Base-by-base conservation (phyloP, 2,329 filamentous ascomycete species). In the Apiospora koreana region DNA sequence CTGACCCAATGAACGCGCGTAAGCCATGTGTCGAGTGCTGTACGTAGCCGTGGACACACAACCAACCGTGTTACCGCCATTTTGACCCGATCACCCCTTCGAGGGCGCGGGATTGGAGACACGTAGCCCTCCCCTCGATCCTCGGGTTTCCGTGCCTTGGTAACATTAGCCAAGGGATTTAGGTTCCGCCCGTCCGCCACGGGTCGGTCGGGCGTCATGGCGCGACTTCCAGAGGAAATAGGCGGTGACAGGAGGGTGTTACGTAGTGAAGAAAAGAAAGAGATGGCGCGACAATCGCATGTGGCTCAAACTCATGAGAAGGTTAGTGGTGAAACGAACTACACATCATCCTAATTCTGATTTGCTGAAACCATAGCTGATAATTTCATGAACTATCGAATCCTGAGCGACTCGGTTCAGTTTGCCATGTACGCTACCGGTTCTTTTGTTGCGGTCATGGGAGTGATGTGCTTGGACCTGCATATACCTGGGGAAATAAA, bases 1-100 rank as follows among this genome's bases (percentile, higher is more conserved):
- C 31, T 62, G 31, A 38, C 28, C 54, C 54, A 62, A 62, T 62
- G 54, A 62, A 62, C 54, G 54, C 54, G 54, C 54, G 54, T 62
- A 38, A 38, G 54, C 54, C 54, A 62, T 62, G 54, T 62, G 54
- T 62, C 54, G 54, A 62, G 21, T 62, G 18, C 18, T 62, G 54
- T 38, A 31, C 9, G 31, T 38, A 62, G 21, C 54, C 54, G 54
- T 62, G 9, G 54, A n/a, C 16, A 41, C 41, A 43, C 14, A n/a
- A n/a, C n/a, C n/a, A n/a, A 38, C 31, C 31, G 54, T 62, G 18
- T n/a, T 12, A 62, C 54, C 28, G 28, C 54, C 54, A 38, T 18
- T 9, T 16, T 18, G 31, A 62, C 54, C 54, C 54, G 54, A 62
- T 62, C 31, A n/a, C 10, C 3, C 54, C 10, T n/a, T n/a, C 31